A percentile compares a stretch with the other conserved stretches of the same genome.
These are phyloP conservation scores for Uronychia binucleata DNA, from an alignment of 73 alveolate species.

Conservation along the genomic window DNA sequence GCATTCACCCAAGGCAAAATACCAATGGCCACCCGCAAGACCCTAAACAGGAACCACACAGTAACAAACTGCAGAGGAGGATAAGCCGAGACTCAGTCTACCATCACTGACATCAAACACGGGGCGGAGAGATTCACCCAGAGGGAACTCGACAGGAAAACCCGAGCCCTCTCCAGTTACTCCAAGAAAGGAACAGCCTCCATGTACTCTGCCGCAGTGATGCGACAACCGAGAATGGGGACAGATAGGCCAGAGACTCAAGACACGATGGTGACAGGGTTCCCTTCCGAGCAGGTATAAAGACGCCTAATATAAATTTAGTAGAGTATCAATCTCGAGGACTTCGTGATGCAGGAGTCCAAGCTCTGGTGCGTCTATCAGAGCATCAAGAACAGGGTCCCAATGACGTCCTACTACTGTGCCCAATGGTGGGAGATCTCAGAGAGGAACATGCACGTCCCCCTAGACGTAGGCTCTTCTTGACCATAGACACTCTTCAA, in stretches of 20 bases:
- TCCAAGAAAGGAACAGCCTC: background rate
- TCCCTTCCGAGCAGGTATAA: background rate
- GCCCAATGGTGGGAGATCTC: background rate
- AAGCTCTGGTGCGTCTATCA: constrained; percentile 1
- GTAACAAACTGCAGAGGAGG: background rate
- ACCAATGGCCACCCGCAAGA: background rate
- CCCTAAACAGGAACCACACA: background rate
- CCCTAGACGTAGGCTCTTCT: background rate
- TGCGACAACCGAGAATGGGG: background rate
- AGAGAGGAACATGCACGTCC: background rate
- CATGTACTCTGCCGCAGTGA: background rate
- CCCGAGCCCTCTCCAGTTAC: background rate
- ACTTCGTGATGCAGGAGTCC: background rate
- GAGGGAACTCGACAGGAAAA: background rate
- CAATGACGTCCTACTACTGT: background rate
- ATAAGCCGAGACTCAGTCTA: background rate
- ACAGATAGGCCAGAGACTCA: background rate
- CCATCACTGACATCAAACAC: background rate
- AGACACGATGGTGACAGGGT: background rate
- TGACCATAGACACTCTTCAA: background rate
- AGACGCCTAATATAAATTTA: too few species aligned
- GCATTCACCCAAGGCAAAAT: background rate
- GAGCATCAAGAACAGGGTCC: background rate
- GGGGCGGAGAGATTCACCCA: background rate
- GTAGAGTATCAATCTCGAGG: background rate